phyloP scores from a whole-genome alignment of 768 basidiomycete genomes.

The Agrocybe praecox region DNA sequence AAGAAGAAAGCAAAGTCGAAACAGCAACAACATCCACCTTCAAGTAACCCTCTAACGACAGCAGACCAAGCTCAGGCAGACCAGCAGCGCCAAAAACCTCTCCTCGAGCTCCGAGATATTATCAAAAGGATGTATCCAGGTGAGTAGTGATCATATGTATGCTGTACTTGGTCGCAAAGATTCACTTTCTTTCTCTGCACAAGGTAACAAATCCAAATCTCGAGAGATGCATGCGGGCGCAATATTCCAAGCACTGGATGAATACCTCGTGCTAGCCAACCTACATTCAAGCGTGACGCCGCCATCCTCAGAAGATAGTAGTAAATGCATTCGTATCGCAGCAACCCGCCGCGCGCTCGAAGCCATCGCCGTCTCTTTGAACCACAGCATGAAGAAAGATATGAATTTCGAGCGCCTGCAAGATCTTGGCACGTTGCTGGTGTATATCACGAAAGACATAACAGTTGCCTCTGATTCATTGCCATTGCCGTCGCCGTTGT shows the following conservation, averaged over 20 bases:
- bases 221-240: neutral
- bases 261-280: constrained; percentile 29
- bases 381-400: constrained; percentile 7
- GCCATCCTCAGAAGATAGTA: no score
- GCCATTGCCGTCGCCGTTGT: neutral
- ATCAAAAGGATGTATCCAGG: constrained; percentile 1
- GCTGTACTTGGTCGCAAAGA: no score
- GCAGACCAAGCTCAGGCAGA: neutral
- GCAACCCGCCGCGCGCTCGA: constrained; percentile 31
- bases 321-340: constrained; percentile 28
- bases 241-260: constrained; percentile 28
- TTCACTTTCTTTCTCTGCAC: neutral
- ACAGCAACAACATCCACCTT: neutral
- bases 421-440: constrained; percentile 5
- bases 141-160: no score
- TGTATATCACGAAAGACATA: neutral
- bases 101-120: constrained; percentile 1
- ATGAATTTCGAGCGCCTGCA: constrained; percentile 21
- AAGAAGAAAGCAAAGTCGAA: constrained; percentile 12
- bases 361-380: constrained; percentile 20
- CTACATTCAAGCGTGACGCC: constrained; percentile 17
- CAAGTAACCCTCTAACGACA: neutral
- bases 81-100: neutral
- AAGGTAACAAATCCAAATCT: constrained; percentile 1
- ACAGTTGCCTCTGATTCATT: neutral